Evolutionary conservation across 306 rosid species (phyloP).

Genomic region (Purshia tridentata): DNA sequence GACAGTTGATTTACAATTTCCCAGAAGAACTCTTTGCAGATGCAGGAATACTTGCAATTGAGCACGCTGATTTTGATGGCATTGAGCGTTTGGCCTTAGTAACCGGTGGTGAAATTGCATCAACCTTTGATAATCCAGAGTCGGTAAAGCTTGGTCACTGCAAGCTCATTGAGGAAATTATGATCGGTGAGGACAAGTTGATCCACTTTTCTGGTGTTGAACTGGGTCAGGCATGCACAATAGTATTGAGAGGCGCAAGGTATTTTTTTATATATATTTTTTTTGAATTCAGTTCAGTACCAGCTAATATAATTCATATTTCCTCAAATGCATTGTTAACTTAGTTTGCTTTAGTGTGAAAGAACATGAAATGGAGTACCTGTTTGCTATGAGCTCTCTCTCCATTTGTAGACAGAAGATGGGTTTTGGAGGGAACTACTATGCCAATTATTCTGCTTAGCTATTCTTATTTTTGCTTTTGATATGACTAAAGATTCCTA

Average conservation of each 20-base stretch:
- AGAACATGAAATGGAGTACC: not conserved
- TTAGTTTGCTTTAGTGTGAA: not conserved
- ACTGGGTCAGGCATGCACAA: constrained; percentile 95
- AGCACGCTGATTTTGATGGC: constrained; percentile 99
- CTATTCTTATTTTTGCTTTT: too few species aligned
- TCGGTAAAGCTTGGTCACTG: constrained; percentile 93
- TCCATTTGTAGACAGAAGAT: too few species aligned
- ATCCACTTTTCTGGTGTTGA: constrained; percentile 95
- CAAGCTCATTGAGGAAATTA: constrained; percentile 88
- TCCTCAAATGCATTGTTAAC: not conserved
- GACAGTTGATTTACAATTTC: constrained; percentile 94
- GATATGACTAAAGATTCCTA: too few species aligned
- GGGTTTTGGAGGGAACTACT: too few species aligned
- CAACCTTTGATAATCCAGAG: constrained; percentile 94
- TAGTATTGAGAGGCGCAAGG: constrained; percentile 94
- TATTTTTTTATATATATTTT: constrained; percentile 15
- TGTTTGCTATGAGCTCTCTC: too few species aligned
- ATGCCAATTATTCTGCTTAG: too few species aligned
- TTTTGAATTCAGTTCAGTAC: not conserved
- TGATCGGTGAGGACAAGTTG: constrained; percentile 95
- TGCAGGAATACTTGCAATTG: constrained; percentile 93
- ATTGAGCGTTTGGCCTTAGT: constrained; percentile 88
- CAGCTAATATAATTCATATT: not conserved
- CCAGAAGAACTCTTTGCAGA: constrained; percentile 98
- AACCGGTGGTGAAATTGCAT: constrained; percentile 94